phyloP scores from a whole-genome alignment of 2,329 filamentous ascomycete genomes.

The Aspergillus sp. region DNA sequence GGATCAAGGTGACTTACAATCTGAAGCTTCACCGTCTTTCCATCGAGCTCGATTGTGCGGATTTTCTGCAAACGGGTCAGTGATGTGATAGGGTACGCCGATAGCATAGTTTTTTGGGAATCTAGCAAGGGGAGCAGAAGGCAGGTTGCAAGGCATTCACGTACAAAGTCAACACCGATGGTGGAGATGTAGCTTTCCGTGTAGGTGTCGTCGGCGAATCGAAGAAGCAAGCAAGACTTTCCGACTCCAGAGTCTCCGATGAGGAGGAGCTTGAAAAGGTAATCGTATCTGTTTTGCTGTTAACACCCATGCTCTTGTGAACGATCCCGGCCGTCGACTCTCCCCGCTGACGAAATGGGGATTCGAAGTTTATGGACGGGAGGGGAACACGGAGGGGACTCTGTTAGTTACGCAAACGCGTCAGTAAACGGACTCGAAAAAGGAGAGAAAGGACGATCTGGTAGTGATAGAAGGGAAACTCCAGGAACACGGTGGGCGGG shows the following conservation, averaged over 20 bases:
- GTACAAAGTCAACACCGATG: conserved; percentile 97
- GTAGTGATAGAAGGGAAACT: not conserved
- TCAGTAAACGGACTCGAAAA: not conserved
- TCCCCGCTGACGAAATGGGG: not conserved
- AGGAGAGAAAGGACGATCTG: not conserved
- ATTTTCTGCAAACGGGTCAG: conserved; percentile 71
- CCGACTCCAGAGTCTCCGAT: conserved; percentile 99
- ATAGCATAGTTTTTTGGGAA: not conserved
- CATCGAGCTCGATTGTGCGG: conserved; percentile 97
- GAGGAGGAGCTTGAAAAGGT: conserved; percentile 99
- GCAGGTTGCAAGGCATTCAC: conserved; percentile 36
- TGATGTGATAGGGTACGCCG: not conserved
- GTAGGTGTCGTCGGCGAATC: conserved; percentile 98
- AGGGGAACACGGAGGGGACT: not conserved
- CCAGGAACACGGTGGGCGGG: not conserved
- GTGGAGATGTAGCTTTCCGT: conserved; percentile 99
- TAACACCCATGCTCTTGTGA: conserved; percentile 10
- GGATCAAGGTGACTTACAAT: conserved; percentile 65
- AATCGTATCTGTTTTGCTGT: conserved; percentile 80
- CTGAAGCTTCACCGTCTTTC: conserved; percentile 99
- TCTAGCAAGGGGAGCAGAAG: conserved; percentile 3
- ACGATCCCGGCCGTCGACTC: no score
- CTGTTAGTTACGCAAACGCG: not conserved
- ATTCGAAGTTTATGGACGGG: not conserved
- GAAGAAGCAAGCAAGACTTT: conserved; percentile 97